Evolutionary conservation across 768 basidiomycete genomes (phyloP), one percentile per base, ranked within the genome.

Genomic region (Podaxis sp.): DNA sequence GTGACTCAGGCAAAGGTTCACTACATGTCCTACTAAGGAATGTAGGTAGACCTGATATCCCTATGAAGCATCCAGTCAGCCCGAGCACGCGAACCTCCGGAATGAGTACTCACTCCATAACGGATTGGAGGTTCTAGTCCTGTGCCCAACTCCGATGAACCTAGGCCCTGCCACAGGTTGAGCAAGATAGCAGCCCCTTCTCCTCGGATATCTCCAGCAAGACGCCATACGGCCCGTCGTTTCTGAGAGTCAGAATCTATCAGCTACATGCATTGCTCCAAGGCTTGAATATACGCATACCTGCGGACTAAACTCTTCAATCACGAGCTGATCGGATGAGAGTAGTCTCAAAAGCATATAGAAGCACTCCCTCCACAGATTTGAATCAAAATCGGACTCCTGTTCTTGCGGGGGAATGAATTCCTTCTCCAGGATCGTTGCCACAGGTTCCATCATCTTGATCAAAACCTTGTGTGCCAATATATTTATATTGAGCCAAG

Each of bases 221-320:
- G 84, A 40, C 93, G 86, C 96, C 96, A 98, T 9, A 96, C 92
- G 2, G 96, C 92, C 48, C 96, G 87, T 46, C 95, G 91, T 87
- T 94, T 94, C 93, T 97, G 63, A 57, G 56, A 44, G 36, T 15
- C 42, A 44, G 17, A 22, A 40, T 52, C 40, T 38, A n/a, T 59
- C 57, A n/a, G 53, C 48, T 26, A 38, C 28, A 53, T 9, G 26
- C 19, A 15, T 59, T 0, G 11, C 19, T 2, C 5, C 39, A 46
- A 42, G 44, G 13, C 4, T 33, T 33, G n/a, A 13, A 60, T 28
- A 62, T 40, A 39, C 39, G 55, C 77, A 40, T 63, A 91, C 93
- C 84, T 96, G 96, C 1, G 95, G 93, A 69, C 88, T 93, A 65
- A 96, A 95, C 65, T 98, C 94, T 73, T 99, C 96, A 53, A 98